These are phyloP conservation scores for Coemansia sp. DNA, from an alignment of 192 early-diverging fungal genomes.

Conservation along the genomic window DNA sequence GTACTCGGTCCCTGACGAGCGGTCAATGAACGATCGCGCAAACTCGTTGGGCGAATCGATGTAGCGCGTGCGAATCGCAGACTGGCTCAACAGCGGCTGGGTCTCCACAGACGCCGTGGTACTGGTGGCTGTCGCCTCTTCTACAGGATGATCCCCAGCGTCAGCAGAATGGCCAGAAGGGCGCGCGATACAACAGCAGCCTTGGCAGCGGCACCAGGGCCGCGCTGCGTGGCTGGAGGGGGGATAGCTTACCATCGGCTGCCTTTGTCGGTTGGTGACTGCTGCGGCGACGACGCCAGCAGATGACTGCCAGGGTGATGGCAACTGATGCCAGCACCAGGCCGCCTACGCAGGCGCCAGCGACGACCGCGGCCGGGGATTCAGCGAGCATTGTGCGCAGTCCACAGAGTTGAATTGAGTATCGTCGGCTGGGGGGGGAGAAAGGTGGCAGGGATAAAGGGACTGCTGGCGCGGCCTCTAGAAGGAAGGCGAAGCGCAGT, in stretches of 20 bases:
- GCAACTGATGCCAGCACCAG: constrained; percentile 5
- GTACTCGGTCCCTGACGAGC: background rate
- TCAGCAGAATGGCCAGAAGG: too few relatives aligned
- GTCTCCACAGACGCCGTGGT: constrained; percentile 9
- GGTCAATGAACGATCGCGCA: constrained; percentile 37
- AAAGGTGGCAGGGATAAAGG: too few relatives aligned
- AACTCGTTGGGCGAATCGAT: constrained; percentile 32
- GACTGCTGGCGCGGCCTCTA: too few relatives aligned
- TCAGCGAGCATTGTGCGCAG: too few relatives aligned
- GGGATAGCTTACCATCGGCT: constrained; percentile 9
- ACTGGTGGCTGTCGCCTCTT: constrained; percentile 1
- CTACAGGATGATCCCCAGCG: constrained; percentile 2
- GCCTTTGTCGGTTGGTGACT: constrained; percentile 1
- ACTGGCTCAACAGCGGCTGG: constrained; percentile 41
- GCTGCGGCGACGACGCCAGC: constrained; percentile 5
- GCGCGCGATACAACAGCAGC: too few relatives aligned
- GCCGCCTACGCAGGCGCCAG: constrained; percentile 11
- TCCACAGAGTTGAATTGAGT: too few relatives aligned
- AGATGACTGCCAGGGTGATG: constrained; percentile 1
- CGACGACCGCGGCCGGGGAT: constrained; percentile 5
- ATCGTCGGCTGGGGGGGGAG: too few relatives aligned
- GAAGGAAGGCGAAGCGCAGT: too few relatives aligned
- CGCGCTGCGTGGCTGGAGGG: too few relatives aligned
- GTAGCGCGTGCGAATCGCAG: constrained; percentile 41
- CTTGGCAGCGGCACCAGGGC: too few relatives aligned